phyloP scores from a whole-genome alignment of 2,329 filamentous ascomycete species.

The Exserohilum rostratum region DNA sequence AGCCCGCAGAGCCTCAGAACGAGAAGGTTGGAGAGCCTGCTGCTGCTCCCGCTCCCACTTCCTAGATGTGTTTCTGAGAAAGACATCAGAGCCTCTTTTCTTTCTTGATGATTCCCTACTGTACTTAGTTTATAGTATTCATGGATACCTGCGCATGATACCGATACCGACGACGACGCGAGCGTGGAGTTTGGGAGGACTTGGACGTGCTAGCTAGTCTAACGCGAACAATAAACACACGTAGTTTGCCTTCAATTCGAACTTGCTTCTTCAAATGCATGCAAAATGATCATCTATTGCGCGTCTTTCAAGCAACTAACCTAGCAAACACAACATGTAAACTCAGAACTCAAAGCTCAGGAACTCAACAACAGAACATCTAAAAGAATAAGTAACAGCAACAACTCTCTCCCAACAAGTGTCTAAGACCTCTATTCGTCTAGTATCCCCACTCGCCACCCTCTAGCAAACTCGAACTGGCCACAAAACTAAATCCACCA shows the following conservation, averaged over 20 bases:
- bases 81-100: not conserved
- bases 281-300: not conserved
- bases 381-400: not conserved
- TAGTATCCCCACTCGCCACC: conserved; percentile 42
- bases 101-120: conserved; percentile 15
- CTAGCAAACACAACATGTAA: not conserved
- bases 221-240: not conserved
- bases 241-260: not conserved
- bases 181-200: conserved; percentile 13
- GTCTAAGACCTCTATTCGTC: not conserved
- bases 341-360: not conserved
- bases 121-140: conserved; percentile 18
- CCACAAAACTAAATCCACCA: conserved; percentile 61
- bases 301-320: not conserved
- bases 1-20: conserved; percentile 34
- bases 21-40: conserved; percentile 20
- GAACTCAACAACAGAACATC: not conserved
- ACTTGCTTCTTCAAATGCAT: not conserved
- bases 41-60: conserved; percentile 16
- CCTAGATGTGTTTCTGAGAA: conserved; percentile 6
- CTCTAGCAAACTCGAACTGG: conserved; percentile 58
- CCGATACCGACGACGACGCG: conserved; percentile 7
- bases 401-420: not conserved
- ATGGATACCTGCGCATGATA: conserved; percentile 14
- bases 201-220: not conserved